These are phyloP conservation scores for Aspergillus sclerotialis DNA, from an alignment of 2,329 filamentous ascomycete genomes.

Conservation along the genomic window DNA sequence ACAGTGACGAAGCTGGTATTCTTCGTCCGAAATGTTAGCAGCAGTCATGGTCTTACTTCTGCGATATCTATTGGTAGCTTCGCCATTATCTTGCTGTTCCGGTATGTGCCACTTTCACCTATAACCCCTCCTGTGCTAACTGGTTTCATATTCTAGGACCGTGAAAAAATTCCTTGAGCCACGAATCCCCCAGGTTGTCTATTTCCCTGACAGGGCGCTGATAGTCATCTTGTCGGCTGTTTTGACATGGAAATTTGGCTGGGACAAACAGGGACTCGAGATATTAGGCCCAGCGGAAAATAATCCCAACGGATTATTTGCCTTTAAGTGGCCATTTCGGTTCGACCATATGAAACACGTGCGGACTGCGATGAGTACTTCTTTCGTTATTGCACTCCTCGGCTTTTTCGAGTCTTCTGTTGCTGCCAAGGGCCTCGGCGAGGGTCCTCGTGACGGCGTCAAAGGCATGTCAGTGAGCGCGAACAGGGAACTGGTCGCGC, in stretches of 20 bases:
- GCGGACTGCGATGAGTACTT: slow-evolving; percentile 78
- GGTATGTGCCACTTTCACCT: slow-evolving; percentile 45
- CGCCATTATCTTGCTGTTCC: slow-evolving; percentile 79
- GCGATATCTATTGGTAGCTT: slow-evolving; percentile 74
- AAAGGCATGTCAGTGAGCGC: slow-evolving; percentile 76
- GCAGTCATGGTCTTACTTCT: slow-evolving; percentile 68
- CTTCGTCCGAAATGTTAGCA: slow-evolving; percentile 58
- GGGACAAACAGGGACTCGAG: slow-evolving; percentile 73
- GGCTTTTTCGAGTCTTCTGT: slow-evolving; percentile 99
- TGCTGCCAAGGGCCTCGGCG: slow-evolving; percentile 81
- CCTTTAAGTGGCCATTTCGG: slow-evolving; percentile 80
- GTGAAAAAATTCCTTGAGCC: slow-evolving; percentile 75
- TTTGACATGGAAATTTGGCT: slow-evolving; percentile 67
- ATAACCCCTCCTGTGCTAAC: neutral
- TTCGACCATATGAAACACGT: slow-evolving; percentile 71
- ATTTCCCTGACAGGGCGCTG: slow-evolving; percentile 83
- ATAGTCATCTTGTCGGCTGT: slow-evolving; percentile 81
- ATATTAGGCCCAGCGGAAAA: slow-evolving; percentile 78
- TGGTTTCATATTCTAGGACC: slow-evolving; percentile 47
- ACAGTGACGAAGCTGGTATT: slow-evolving; percentile 81
- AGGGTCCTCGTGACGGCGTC: slow-evolving; percentile 56
- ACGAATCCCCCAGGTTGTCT: slow-evolving; percentile 71
- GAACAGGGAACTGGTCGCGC: slow-evolving; percentile 86
- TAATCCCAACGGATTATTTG: slow-evolving; percentile 62
- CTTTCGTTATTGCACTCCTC: slow-evolving; percentile 85